phyloP scores from a whole-genome alignment of 768 basidiomycete genomes.

The Rubroboletus satanas region DNA sequence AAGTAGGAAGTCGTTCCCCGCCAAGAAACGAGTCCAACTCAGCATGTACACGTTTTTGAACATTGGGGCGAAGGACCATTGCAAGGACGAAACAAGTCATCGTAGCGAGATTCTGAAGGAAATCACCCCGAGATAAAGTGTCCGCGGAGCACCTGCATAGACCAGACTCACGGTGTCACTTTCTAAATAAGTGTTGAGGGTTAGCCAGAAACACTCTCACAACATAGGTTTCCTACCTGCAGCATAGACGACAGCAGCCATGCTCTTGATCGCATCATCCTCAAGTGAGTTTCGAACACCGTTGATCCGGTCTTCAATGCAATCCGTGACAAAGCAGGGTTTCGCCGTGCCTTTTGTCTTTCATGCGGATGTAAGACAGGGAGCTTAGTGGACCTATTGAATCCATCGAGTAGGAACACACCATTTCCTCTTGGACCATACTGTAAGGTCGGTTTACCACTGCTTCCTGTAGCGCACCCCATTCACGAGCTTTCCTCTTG shows the following conservation, averaged over 20 bases:
- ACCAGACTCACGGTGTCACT: slow-evolving; percentile 3
- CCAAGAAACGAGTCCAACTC: not conserved
- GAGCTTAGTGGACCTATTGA: no score
- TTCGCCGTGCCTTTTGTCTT: not conserved
- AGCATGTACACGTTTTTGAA: not conserved
- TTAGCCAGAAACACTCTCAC: not conserved
- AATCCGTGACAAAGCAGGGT: slow-evolving; percentile 3
- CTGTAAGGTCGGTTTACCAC: slow-evolving; percentile 1
- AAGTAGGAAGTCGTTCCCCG: slow-evolving; percentile 1
- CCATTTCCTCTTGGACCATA: slow-evolving; percentile 3
- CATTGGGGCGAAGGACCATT: not conserved
- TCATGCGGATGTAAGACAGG: not conserved
- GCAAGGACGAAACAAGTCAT: slow-evolving; percentile 1
- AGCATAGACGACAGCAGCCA: slow-evolving; percentile 4
- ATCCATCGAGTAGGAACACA: not conserved
- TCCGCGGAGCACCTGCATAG: no score
- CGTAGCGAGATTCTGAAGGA: not conserved
- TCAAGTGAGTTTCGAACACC: not conserved
- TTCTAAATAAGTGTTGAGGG: not conserved
- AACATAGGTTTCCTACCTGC: not conserved
- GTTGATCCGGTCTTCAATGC: slow-evolving; percentile 2
- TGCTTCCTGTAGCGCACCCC: slow-evolving; percentile 2
- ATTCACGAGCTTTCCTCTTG: slow-evolving; percentile 4
- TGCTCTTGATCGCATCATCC: slow-evolving; percentile 3
- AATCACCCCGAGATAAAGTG: no score